Conservation (phyloP, 345 rosid species). For the Aquilaria sinensis region DNA sequence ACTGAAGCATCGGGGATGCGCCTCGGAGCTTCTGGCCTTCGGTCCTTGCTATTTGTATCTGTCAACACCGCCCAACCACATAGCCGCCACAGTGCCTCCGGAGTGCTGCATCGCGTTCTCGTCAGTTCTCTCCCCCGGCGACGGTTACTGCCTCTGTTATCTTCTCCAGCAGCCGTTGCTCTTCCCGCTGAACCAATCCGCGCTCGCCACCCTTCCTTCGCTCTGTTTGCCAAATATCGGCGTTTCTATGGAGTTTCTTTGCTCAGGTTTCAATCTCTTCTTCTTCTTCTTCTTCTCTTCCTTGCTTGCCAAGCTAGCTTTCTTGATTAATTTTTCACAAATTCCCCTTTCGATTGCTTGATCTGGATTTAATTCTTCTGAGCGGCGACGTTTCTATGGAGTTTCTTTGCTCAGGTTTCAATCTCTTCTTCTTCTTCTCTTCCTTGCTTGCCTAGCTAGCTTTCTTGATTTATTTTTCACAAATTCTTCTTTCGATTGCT, state of each 20-base stretch:
- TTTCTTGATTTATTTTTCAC: background rate
- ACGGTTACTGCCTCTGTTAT: slow-evolving; percentile 65
- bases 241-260: slow-evolving; percentile 34
- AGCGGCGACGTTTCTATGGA: slow-evolving; percentile 20
- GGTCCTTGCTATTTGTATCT: slow-evolving; percentile 74
- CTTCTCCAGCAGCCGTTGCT: slow-evolving; percentile 52
- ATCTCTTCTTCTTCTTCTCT: background rate
- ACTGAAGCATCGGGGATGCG: slow-evolving; percentile 32
- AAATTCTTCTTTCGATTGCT: background rate
- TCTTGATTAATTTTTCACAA: background rate
- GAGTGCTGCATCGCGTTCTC: slow-evolving; percentile 61
- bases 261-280: slow-evolving; percentile 33
- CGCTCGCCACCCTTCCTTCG: slow-evolving; percentile 45
- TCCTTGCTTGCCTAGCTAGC: background rate
- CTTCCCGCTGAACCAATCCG: slow-evolving; percentile 63
- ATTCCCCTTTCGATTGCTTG: background rate
- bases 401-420: slow-evolving; percentile 44
- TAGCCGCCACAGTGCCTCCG: slow-evolving; percentile 27
- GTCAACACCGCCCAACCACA: slow-evolving; percentile 55
- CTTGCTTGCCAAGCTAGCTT: background rate
- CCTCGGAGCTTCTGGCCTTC: slow-evolving; percentile 49
- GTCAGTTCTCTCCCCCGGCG: slow-evolving; percentile 25
- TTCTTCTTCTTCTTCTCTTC: background rate
- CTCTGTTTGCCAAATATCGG: slow-evolving; percentile 24
- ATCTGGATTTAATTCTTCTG: background rate